Evolutionary conservation across 2,329 filamentous ascomycete genomes (phyloP).

Genomic region (Reticulascus tulasneorum): DNA sequence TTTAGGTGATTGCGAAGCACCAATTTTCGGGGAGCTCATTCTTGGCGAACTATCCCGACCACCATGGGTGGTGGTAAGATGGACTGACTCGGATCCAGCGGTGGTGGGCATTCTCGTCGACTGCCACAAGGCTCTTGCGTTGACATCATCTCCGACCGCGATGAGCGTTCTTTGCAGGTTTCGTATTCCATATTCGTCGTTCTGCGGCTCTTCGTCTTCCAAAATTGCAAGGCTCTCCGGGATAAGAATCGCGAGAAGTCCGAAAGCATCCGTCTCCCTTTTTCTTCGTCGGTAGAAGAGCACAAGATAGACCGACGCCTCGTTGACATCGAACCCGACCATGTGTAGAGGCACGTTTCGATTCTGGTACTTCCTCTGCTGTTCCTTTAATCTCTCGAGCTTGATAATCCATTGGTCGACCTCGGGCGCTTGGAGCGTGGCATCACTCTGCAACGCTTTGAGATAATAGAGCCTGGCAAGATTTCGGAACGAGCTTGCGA

Average conservation of each 20-base stretch:
- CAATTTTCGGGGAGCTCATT: slow-evolving; percentile 8
- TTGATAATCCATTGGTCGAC: slow-evolving; percentile 28
- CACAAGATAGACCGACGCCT: slow-evolving; percentile 35
- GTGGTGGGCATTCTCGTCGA: slow-evolving; percentile 30
- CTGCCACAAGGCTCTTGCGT: slow-evolving; percentile 31
- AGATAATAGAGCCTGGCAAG: slow-evolving; percentile 30
- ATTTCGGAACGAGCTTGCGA: slow-evolving; percentile 35
- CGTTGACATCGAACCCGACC: slow-evolving; percentile 37
- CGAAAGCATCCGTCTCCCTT: slow-evolving; percentile 20
- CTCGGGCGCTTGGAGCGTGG: slow-evolving; percentile 15
- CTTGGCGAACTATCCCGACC: too few relatives aligned
- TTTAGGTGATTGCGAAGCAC: slow-evolving; percentile 10
- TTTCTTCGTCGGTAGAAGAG: slow-evolving; percentile 31
- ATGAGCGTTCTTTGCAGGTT: slow-evolving; percentile 36
- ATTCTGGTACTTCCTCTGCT: slow-evolving; percentile 33
- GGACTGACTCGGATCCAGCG: slow-evolving; percentile 24
- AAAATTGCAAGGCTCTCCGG: slow-evolving; percentile 33
- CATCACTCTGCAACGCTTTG: slow-evolving; percentile 10
- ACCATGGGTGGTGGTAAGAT: slow-evolving; percentile 16
- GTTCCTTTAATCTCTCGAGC: slow-evolving; percentile 29
- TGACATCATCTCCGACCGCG: slow-evolving; percentile 30
- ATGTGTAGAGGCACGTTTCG: slow-evolving; percentile 35
- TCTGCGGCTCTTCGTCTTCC: slow-evolving; percentile 35
- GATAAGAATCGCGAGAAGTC: slow-evolving; percentile 28
- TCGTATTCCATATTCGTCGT: slow-evolving; percentile 37